Base-by-base conservation (phyloP, 1,284 basidiomycete species). In the Tausonia pullulans region DNA sequence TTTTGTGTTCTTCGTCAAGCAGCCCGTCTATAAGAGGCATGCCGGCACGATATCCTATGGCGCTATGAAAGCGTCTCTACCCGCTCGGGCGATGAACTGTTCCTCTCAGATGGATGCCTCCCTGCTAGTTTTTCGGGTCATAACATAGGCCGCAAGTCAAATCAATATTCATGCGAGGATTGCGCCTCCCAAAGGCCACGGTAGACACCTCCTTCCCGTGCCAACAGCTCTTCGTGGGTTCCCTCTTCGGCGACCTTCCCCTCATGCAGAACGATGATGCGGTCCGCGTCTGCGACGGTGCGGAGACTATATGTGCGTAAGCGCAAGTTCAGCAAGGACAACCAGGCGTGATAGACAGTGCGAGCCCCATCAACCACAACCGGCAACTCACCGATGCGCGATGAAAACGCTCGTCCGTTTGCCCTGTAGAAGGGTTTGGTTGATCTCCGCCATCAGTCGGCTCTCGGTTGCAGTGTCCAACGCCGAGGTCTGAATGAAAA, bases 391-490 rank as follows among this genome's bases (percentile, higher is more conserved):
- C 78, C 81, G 73, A 70, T 96, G 93, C 0, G 93, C 93, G 67
- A 97, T 92, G 73, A 98, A 98, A 68, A 98, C 90, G 67, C 90
- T 92, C 7, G 95, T 98, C 61, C 91, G 83, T 6, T 83, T 80
- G 69, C 86, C 85, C 69, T 86, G 84, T 41, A 88, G 77, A 39
- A 98, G 78, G 0, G 84, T 85, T 14, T 77, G 79, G 72, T 98
- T 89, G 75, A 98, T 90, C 72, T 96, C 97, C 69, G 84, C 83
- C 93, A 98, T 98, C 60, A 98, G 79, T 73, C 96, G 94, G 0
- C 87, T 83, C 75, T 98, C 95, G 0, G 95, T 98, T 70, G 91
- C 88, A 3, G 89, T 88, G 73, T 98, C 96, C 66, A 98, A 77
- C 0, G 95, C 92, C 0, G 92, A 96, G 0, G 96, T 98, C 85